Evolutionary conservation across 352 stramenopile species (phyloP).

Genomic region (Achlya hypogyna): DNA sequence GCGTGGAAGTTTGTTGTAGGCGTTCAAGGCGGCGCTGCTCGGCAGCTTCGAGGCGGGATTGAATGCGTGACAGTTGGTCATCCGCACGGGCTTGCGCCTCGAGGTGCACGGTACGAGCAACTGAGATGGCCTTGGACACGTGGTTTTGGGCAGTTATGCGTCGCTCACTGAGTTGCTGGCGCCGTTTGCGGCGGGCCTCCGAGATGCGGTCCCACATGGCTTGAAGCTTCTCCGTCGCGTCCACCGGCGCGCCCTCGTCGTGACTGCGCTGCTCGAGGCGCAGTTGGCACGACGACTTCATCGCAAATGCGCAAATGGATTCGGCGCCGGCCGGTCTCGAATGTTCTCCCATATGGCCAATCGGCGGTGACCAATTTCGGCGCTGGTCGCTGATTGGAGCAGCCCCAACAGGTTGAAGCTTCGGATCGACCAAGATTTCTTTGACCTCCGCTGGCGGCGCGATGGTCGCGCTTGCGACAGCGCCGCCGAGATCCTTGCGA

Average conservation of each 20-base stretch:
- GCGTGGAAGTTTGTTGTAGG: not conserved
- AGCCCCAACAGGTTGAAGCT: not conserved
- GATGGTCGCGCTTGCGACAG: too few relatives aligned
- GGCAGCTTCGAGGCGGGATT: constrained; percentile 7
- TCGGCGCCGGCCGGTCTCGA: not conserved
- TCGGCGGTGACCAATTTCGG: not conserved
- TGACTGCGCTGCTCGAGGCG: constrained; percentile 47
- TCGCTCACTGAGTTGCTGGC: constrained; percentile 30
- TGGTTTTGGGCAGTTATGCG: constrained; percentile 43
- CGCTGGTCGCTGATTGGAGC: not conserved
- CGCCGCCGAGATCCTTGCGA: too few relatives aligned
- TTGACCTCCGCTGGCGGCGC: too few relatives aligned
- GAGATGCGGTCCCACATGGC: constrained; percentile 5
- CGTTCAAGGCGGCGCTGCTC: constrained; percentile 6
- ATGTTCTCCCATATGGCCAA: constrained; percentile 12
- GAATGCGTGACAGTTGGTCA: not conserved
- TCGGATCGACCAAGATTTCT: not conserved
- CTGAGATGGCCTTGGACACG: constrained; percentile 47
- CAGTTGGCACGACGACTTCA: constrained; percentile 62
- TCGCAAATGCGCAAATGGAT: not conserved
- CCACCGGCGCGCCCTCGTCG: not conserved
- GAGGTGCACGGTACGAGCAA: not conserved
- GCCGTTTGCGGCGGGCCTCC: constrained; percentile 5
- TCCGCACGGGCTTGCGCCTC: constrained; percentile 3
- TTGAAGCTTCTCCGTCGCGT: not conserved